Conservation (phyloP, 2,329 filamentous ascomycete species). For the Curvularia sp. region DNA sequence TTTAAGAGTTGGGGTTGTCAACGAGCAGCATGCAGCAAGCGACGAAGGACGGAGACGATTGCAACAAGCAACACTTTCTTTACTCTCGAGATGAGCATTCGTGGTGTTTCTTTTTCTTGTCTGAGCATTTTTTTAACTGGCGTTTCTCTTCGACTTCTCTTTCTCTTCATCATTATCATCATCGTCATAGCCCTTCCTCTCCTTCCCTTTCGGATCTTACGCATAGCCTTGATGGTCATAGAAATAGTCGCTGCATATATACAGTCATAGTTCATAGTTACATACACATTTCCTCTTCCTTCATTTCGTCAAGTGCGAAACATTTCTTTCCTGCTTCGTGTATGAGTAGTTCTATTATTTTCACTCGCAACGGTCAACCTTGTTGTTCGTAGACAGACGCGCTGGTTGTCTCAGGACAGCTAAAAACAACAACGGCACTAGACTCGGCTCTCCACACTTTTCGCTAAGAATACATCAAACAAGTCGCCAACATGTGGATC, state of each 20-base stretch:
- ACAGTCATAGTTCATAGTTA: too few species aligned
- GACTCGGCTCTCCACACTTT: not conserved
- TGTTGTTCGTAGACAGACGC: not conserved
- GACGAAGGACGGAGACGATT: not conserved
- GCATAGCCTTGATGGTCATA: not conserved
- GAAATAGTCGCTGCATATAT: too few species aligned
- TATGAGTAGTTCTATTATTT: too few species aligned
- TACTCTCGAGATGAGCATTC: not conserved
- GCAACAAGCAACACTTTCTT: too few species aligned
- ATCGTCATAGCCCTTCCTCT: not conserved
- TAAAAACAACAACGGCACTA: not conserved
- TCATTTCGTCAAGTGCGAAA: too few species aligned
- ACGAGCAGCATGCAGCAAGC: not conserved
- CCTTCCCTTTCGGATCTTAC: not conserved
- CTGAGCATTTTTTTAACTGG: not conserved
- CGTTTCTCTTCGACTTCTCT: not conserved
- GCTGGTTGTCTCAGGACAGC: not conserved
- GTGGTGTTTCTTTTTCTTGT: not conserved
- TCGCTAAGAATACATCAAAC: not conserved
- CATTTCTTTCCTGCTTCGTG: too few species aligned
- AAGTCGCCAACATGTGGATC: too few species aligned
- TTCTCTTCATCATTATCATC: not conserved
- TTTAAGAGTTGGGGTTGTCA: slow-evolving; percentile 26
- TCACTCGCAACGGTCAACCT: not conserved
- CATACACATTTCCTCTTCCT: too few species aligned